These are phyloP conservation scores for Amauroascus niger DNA, from an alignment of 2,329 filamentous ascomycete species.

Conservation along the genomic window DNA sequence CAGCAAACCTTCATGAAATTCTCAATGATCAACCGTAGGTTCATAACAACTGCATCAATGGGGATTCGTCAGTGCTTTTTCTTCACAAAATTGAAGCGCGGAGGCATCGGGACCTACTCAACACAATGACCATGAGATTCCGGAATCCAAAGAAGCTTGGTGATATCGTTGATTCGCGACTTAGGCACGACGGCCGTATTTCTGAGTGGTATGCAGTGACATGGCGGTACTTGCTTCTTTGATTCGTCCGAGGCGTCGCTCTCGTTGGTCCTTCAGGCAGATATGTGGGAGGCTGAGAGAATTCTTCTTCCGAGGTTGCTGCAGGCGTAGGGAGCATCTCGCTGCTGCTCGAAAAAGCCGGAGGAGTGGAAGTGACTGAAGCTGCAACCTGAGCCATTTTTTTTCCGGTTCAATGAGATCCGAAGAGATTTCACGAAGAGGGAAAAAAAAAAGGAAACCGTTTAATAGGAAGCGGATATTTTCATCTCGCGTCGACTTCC, in stretches of 20 bases:
- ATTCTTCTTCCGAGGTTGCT: constrained; percentile 5
- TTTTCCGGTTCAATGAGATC: neutral
- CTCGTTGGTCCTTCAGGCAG: neutral
- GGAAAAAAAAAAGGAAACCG: neutral
- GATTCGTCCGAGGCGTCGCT: constrained; percentile 18
- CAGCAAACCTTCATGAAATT: constrained; percentile 76
- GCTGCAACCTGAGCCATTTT: neutral
- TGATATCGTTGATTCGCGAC: constrained; percentile 62
- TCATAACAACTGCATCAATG: constrained; percentile 63
- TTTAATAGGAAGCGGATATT: neutral
- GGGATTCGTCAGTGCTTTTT: neutral
- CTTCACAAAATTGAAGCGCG: neutral
- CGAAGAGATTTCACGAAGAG: neutral
- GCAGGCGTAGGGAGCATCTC: neutral
- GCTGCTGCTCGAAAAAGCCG: neutral
- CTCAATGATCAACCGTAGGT: constrained; percentile 87
- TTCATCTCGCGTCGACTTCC: neutral
- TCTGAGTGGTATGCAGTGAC: constrained; percentile 74
- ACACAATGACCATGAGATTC: constrained; percentile 89
- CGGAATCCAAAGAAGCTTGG: constrained; percentile 90
- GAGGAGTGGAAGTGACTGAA: neutral
- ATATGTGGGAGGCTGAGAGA: neutral
- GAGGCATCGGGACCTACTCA: constrained; percentile 48
- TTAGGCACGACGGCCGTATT: constrained; percentile 66
- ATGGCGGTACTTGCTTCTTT: constrained; percentile 72